phyloP scores from a whole-genome alignment of 1,284 basidiomycete genomes.

The Cutaneotrichosporon dermatis region DNA sequence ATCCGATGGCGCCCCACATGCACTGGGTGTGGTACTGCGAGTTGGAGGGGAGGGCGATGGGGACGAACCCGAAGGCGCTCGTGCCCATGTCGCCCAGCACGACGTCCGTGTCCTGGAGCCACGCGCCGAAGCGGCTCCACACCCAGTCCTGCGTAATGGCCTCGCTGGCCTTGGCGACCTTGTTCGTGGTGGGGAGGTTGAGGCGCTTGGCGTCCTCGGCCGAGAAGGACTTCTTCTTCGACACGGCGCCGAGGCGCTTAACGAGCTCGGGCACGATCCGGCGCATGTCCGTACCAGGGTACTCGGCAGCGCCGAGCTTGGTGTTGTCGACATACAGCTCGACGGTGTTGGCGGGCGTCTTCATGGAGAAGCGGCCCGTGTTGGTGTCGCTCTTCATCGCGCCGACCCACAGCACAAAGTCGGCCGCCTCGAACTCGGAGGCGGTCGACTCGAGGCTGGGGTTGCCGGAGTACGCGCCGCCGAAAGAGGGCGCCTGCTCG shows the following conservation, averaged over 20 bases:
- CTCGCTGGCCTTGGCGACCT: slow-evolving; percentile 25
- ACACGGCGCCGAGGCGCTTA: slow-evolving; percentile 35
- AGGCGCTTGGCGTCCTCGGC: slow-evolving; percentile 28
- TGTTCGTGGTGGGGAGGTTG: slow-evolving; percentile 25
- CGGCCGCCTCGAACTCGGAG: slow-evolving; percentile 72
- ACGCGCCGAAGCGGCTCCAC: slow-evolving; percentile 76
- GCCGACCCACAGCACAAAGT: slow-evolving; percentile 81
- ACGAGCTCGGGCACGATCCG: slow-evolving; percentile 49
- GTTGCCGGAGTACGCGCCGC: slow-evolving; percentile 79
- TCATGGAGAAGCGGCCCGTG: slow-evolving; percentile 52
- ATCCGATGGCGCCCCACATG: slow-evolving; percentile 45
- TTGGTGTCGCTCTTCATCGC: slow-evolving; percentile 83
- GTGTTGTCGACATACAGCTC: slow-evolving; percentile 81
- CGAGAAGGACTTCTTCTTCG: slow-evolving; percentile 21
- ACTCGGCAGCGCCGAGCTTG: slow-evolving; percentile 55
- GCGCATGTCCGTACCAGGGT: slow-evolving; percentile 51
- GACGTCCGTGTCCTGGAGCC: slow-evolving; percentile 58
- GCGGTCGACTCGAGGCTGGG: slow-evolving; percentile 67
- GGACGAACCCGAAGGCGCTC: slow-evolving; percentile 66
- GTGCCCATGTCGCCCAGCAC: slow-evolving; percentile 74
- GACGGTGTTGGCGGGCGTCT: slow-evolving; percentile 54
- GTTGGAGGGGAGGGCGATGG: slow-evolving; percentile 62
- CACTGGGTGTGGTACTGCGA: slow-evolving; percentile 60
- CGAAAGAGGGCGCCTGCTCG: slow-evolving; percentile 74
- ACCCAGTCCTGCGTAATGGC: slow-evolving; percentile 70